Percentiles rank a stretch among this genome's conserved stretches.
phyloP scores from a whole-genome alignment of 805 yeast genomes.

The Yamadazyma philogaea region DNA sequence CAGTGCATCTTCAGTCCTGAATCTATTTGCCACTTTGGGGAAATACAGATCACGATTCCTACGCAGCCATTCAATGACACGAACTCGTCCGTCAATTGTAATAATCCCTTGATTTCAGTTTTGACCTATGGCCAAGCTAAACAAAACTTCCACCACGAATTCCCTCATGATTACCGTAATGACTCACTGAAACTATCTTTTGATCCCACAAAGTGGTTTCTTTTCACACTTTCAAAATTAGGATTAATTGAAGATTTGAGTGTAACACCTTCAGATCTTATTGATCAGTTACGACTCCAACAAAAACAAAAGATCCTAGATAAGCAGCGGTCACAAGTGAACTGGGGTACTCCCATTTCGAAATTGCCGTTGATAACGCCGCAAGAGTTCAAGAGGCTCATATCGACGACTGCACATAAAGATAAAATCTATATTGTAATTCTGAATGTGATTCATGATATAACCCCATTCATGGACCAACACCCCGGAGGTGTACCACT shows the following conservation, averaged over 20 bases:
- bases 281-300: slow-evolving; percentile 50
- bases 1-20: slow-evolving; percentile 77
- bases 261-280: slow-evolving; percentile 63
- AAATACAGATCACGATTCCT: slow-evolving; percentile 68
- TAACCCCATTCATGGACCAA: slow-evolving; percentile 83
- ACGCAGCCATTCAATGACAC: slow-evolving; percentile 47
- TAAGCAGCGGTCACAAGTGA: slow-evolving; percentile 67
- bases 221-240: slow-evolving; percentile 48
- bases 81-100: slow-evolving; percentile 70
- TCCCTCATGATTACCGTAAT: slow-evolving; percentile 84
- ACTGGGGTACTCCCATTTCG: slow-evolving; percentile 95
- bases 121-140: slow-evolving; percentile 87
- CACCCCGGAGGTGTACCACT: slow-evolving; percentile 93
- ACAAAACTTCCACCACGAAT: slow-evolving; percentile 94
- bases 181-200: slow-evolving; percentile 68
- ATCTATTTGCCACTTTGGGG: slow-evolving; percentile 69
- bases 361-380: slow-evolving; percentile 67
- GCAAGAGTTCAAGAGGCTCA: slow-evolving; percentile 41
- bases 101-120: slow-evolving; percentile 51
- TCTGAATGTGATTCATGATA: slow-evolving; percentile 89
- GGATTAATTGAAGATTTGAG: slow-evolving; percentile 62
- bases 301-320: slow-evolving; percentile 83
- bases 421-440: slow-evolving; percentile 71
- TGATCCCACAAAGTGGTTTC: slow-evolving; percentile 84
- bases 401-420: slow-evolving; percentile 34